These are phyloP conservation scores for Kitagawia praeruptora DNA, from an alignment of 129 eudicot genomes.

Conservation along the genomic window DNA sequence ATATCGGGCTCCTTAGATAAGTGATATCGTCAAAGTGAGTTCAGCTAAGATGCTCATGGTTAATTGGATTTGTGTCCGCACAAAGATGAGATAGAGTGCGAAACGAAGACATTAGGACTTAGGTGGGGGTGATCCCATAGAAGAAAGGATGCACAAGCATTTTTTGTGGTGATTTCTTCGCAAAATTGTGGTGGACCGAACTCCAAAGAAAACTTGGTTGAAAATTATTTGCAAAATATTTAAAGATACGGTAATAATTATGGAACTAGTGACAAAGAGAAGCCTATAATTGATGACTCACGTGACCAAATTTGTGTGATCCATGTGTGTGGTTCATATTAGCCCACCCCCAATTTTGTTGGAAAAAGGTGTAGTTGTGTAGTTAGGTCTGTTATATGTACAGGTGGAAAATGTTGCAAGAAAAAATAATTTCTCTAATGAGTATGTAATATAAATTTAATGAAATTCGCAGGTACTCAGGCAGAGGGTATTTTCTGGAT, in stretches of 20 bases:
- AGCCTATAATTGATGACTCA: neutral
- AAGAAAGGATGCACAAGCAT: neutral
- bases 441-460: neutral
- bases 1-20: neutral
- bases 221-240: too few relatives aligned
- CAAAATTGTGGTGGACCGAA: too few relatives aligned
- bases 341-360: neutral
- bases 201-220: too few relatives aligned
- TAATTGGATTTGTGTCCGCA: neutral
- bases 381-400: neutral
- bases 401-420: neutral
- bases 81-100: neutral
- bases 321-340: neutral
- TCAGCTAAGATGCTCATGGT: neutral
- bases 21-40: neutral
- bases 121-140: neutral
- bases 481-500: constrained; percentile 84
- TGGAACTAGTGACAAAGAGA: neutral
- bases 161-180: neutral
- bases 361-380: neutral
- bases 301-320: neutral
- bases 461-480: constrained; percentile 62
- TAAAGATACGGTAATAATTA: neutral
- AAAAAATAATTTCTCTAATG: neutral
- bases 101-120: neutral